These are phyloP conservation scores for Ogataea thermomethanolica DNA, from an alignment of 805 yeast genomes.

Conservation along the genomic window DNA sequence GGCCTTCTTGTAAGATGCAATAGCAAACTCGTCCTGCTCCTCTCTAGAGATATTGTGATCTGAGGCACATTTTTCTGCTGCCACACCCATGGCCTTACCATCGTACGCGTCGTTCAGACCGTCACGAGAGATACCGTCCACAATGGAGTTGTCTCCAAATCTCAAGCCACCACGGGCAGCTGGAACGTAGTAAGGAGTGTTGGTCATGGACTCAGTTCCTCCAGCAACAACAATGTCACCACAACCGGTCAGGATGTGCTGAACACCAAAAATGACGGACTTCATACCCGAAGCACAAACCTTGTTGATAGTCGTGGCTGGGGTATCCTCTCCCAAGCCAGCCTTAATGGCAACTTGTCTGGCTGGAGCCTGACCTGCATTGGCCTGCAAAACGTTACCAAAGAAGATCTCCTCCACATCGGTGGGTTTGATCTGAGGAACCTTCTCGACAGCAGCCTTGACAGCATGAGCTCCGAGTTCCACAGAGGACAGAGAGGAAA, in stretches of 20 bases:
- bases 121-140: conserved; percentile 90
- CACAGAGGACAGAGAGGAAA: conserved; percentile 69
- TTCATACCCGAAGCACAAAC: conserved; percentile 97
- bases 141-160: conserved; percentile 74
- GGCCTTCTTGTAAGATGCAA: conserved; percentile 81
- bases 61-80: conserved; percentile 93
- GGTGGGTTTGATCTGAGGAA: conserved; percentile 72
- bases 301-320: conserved; percentile 90
- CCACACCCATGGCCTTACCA: conserved; percentile 88
- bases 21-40: conserved; percentile 86
- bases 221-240: conserved; percentile 95
- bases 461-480: conserved; percentile 95
- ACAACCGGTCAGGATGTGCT: conserved; percentile 78
- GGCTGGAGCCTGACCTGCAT: conserved; percentile 96
- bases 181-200: conserved; percentile 89
- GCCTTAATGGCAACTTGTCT: conserved; percentile 94
- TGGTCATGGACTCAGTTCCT: conserved; percentile 97
- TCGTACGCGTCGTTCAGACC: conserved; percentile 93
- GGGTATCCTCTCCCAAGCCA: conserved; percentile 74
- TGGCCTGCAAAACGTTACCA: conserved; percentile 91
- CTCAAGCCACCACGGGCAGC: conserved; percentile 83
- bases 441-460: conserved; percentile 77
- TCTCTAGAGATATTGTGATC: conserved; percentile 78
- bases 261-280: conserved; percentile 87
- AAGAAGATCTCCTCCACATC: conserved; percentile 86